These are phyloP conservation scores for Penstemon davidsonii DNA, from an alignment of 257 asterid species.

Conservation along the genomic window DNA sequence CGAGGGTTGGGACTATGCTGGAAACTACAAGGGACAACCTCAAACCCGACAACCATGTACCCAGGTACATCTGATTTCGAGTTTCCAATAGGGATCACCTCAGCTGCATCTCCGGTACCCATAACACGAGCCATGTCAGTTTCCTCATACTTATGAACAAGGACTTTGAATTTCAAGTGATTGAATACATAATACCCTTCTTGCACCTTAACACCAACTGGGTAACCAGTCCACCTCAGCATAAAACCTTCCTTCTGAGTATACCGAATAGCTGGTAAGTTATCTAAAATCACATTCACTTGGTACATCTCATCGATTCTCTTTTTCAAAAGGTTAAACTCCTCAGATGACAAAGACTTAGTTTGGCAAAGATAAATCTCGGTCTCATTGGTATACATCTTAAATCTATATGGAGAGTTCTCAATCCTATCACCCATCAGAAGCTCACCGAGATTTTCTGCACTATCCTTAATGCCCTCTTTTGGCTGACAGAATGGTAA, in stretches of 20 bases:
- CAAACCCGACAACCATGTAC: slow-evolving; percentile 89
- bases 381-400: slow-evolving; percentile 71
- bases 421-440: slow-evolving; percentile 96
- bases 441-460: slow-evolving; percentile 89
- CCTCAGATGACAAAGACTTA: slow-evolving; percentile 62
- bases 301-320: slow-evolving; percentile 91
- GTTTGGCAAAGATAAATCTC: slow-evolving; percentile 72
- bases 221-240: slow-evolving; percentile 85
- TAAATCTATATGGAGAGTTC: slow-evolving; percentile 83
- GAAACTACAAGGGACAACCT: slow-evolving; percentile 79
- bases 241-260: slow-evolving; percentile 63
- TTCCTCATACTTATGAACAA: slow-evolving; percentile 79
- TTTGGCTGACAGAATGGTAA: slow-evolving; percentile 71
- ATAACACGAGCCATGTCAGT: slow-evolving; percentile 74
- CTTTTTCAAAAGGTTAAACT: slow-evolving; percentile 71
- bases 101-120: slow-evolving; percentile 88
- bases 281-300: slow-evolving; percentile 78
- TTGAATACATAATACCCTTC: slow-evolving; percentile 67
- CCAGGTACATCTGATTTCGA: slow-evolving; percentile 66
- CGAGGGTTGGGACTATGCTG: slow-evolving; percentile 52
- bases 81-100: slow-evolving; percentile 63
- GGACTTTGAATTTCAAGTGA: slow-evolving; percentile 73
- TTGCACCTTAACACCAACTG: slow-evolving; percentile 68
- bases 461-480: slow-evolving; percentile 84
- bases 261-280: slow-evolving; percentile 82